Conservation (phyloP, 1,139 yeast genomes). For the Candida sanyaensis region DNA sequence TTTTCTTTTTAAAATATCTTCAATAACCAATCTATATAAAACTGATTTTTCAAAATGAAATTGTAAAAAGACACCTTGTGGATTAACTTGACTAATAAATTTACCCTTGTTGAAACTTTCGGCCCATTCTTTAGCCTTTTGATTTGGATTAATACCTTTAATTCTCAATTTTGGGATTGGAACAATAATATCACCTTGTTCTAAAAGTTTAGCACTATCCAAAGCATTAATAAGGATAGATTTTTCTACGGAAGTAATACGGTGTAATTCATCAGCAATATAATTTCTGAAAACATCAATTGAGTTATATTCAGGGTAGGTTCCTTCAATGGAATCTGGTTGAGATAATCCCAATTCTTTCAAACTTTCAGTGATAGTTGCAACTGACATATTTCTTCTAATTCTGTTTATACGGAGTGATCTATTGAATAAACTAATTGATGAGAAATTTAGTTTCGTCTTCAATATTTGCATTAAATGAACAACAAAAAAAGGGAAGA, state of each 20-base stretch:
- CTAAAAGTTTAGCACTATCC: slow-evolving; percentile 84
- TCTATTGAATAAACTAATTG: slow-evolving; percentile 2
- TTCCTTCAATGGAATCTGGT: slow-evolving; percentile 30
- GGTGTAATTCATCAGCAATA: slow-evolving; percentile 75
- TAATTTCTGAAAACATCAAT: slow-evolving; percentile 87
- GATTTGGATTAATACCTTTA: slow-evolving; percentile 83
- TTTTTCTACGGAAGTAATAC: slow-evolving; percentile 71
- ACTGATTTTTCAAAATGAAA: slow-evolving; percentile 74
- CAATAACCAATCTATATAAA: slow-evolving; percentile 67
- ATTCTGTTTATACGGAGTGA: background rate
- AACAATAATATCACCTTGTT: slow-evolving; percentile 89
- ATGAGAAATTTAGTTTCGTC: background rate
- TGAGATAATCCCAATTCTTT: slow-evolving; percentile 37
- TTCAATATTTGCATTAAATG: slow-evolving; percentile 13
- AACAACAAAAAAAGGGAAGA: background rate
- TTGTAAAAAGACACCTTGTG: slow-evolving; percentile 91
- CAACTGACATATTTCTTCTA: slow-evolving; percentile 12
- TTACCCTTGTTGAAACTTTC: slow-evolving; percentile 65
- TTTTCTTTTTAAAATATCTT: slow-evolving; percentile 65
- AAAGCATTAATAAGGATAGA: slow-evolving; percentile 77
- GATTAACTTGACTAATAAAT: slow-evolving; percentile 67
- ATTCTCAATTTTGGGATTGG: slow-evolving; percentile 93
- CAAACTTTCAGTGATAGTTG: slow-evolving; percentile 36
- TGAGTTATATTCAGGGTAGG: slow-evolving; percentile 74
- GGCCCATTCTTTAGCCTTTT: slow-evolving; percentile 85